These are phyloP conservation scores for Dactylellina leptospora DNA, from an alignment of 2,329 filamentous ascomycete genomes.

Conservation along the genomic window DNA sequence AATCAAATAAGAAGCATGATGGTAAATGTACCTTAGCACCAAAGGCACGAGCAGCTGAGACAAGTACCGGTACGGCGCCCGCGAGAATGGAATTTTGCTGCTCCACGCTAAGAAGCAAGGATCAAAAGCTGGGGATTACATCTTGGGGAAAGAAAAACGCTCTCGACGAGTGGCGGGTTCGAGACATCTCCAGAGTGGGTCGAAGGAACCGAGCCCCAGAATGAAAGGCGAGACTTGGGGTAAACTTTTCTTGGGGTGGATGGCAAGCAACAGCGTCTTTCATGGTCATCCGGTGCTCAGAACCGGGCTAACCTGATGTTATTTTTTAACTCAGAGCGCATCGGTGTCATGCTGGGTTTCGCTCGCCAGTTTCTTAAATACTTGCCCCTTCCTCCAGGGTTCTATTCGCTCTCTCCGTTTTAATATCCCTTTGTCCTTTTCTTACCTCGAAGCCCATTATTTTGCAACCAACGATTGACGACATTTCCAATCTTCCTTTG, in stretches of 20 bases:
- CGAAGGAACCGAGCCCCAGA: conserved; percentile 52
- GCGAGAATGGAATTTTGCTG: conserved; percentile 26
- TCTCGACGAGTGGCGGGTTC: conserved; percentile 36
- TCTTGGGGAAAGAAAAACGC: conserved; percentile 24
- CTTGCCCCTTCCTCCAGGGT: conserved; percentile 53
- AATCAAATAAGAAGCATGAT: conserved; percentile 34
- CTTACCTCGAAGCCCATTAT: conserved; percentile 1
- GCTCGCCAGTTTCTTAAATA: conserved; percentile 52
- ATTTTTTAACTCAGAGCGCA: conserved; percentile 49
- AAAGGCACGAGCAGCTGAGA: conserved; percentile 8
- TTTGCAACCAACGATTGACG: conserved; percentile 37
- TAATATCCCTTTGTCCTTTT: conserved; percentile 37
- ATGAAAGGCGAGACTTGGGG: conserved; percentile 53
- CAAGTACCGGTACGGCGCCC: conserved; percentile 23
- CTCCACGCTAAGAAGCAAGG: conserved; percentile 50
- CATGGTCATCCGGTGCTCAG: conserved; percentile 47
- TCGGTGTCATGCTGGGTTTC: conserved; percentile 38
- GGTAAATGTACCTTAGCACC: conserved; percentile 20
- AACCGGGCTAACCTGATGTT: conserved; percentile 52
- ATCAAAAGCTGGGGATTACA: conserved; percentile 26
- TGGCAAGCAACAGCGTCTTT: conserved; percentile 5
- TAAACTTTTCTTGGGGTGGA: conserved; percentile 29
- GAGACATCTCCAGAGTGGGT: conserved; percentile 53
- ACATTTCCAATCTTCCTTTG: conserved; percentile 9
- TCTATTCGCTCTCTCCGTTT: conserved; percentile 41